Evolutionary conservation across 768 basidiomycete species (phyloP), one percentile per base, ranked within the genome.

Genomic region (Lactarius sp.): DNA sequence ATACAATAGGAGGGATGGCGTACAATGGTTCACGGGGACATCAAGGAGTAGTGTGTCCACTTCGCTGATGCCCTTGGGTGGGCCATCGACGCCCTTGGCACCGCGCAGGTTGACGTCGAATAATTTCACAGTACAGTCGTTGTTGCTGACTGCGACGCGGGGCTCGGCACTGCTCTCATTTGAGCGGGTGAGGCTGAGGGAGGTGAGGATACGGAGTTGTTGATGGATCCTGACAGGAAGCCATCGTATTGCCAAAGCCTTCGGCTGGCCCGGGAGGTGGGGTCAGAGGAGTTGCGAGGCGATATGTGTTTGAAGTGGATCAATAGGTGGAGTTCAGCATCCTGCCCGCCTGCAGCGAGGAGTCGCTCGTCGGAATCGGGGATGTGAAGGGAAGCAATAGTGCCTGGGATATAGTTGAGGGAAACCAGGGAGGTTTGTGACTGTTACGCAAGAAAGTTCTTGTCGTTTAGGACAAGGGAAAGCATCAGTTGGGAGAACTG

Each of bases 1-100:
- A n/a, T n/a, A n/a, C n/a, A n/a, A n/a, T n/a, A n/a, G n/a, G n/a
- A n/a, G n/a, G n/a, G n/a, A n/a, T n/a, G n/a, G 79, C 89, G 60
- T 68, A 92, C 90, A 89, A 67, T 93, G 89, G 70, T 93, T 94
- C 50, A 94, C 82, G 4, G 90, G 83, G 8, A 90, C 90, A 62
- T 82, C 80, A 14, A 92, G 73, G 66, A 74, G 75, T 55, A 90
- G 70, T 31, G 76, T 73, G 4, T 88, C 87, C 1, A 81, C 83
- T 65, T 80, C 77, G 44, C 73, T 75, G 46, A 85, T 74, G 41
- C 72, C 73, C 56, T 76, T 76, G 37, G 80, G 79, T 12, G 75
- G 68, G 42, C 70, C 75, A 49, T 77, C 75, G 9, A 60, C 66
- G 20, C 61, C 55, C 42, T 66, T 64, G 52, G 67, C 31, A 22